phyloP scores from a whole-genome alignment of 1,284 basidiomycete genomes.

The Pyrrhoderma noxium region DNA sequence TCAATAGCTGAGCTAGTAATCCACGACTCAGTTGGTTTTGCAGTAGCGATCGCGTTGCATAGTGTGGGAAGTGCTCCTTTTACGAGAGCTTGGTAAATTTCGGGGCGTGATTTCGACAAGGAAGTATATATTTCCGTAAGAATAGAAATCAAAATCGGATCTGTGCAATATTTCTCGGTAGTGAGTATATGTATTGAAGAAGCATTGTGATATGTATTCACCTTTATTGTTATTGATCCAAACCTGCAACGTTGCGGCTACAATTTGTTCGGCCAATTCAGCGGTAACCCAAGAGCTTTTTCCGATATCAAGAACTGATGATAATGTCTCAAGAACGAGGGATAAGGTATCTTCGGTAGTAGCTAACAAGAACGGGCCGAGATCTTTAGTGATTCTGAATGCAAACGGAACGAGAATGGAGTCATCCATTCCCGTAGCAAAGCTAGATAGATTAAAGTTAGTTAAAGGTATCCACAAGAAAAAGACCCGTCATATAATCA shows the following conservation, averaged over 20 bases:
- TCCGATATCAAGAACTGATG: constrained; percentile 71
- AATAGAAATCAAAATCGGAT: constrained; percentile 84
- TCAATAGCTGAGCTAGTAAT: constrained; percentile 76
- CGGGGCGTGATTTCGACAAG: constrained; percentile 53
- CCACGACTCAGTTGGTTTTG: constrained; percentile 60
- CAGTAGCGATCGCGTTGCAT: constrained; percentile 52
- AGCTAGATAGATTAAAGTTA: constrained; percentile 36
- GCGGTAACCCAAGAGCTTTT: constrained; percentile 62
- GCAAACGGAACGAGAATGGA: constrained; percentile 58
- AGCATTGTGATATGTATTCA: constrained; percentile 23
- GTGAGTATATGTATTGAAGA: neutral
- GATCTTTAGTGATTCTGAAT: constrained; percentile 69
- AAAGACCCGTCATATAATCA: constrained; percentile 26
- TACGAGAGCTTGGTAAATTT: constrained; percentile 66
- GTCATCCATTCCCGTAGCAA: constrained; percentile 57
- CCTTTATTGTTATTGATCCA: constrained; percentile 85
- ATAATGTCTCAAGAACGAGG: constrained; percentile 83
- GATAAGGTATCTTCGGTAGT: constrained; percentile 86
- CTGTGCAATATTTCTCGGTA: constrained; percentile 33
- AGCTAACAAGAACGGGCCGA: constrained; percentile 76
- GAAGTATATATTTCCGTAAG: constrained; percentile 76
- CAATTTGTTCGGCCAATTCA: constrained; percentile 58
- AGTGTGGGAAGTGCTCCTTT: constrained; percentile 68
- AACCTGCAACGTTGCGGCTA: constrained; percentile 61
- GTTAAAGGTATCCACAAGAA: constrained; percentile 1